Evolutionary conservation across 805 yeast species (phyloP).

Genomic region (Sugiyamaella chiloensis): DNA sequence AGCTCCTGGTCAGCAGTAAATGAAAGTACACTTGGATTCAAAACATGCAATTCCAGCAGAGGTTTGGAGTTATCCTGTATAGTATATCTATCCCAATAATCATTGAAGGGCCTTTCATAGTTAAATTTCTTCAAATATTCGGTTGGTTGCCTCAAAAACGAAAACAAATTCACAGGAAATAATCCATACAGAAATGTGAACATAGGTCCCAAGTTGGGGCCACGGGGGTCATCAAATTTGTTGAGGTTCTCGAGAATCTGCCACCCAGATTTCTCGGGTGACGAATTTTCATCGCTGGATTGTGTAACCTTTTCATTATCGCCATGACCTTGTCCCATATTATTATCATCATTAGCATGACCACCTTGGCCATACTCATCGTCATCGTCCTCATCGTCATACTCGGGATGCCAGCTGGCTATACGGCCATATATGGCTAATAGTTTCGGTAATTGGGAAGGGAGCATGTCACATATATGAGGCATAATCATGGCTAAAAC

Average conservation of each 20-base stretch:
- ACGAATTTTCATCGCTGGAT: slow-evolving; percentile 1
- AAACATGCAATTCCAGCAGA: slow-evolving; percentile 36
- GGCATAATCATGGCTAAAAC: slow-evolving; percentile 46
- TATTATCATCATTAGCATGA: slow-evolving; percentile 6
- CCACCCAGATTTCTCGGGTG: neutral
- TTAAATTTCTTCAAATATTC: slow-evolving; percentile 32
- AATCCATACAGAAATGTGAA: slow-evolving; percentile 54
- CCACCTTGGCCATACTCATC: slow-evolving; percentile 11
- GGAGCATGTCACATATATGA: slow-evolving; percentile 39
- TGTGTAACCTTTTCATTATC: neutral
- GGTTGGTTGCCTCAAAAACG: slow-evolving; percentile 43
- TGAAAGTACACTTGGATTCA: slow-evolving; percentile 50
- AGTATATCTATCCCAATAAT: slow-evolving; percentile 37
- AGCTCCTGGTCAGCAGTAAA: slow-evolving; percentile 38
- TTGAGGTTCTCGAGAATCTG: slow-evolving; percentile 20
- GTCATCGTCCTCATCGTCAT: slow-evolving; percentile 15
- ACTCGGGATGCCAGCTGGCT: slow-evolving; percentile 29
- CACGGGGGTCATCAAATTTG: slow-evolving; percentile 17
- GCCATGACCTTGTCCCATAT: neutral
- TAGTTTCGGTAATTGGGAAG: slow-evolving; percentile 38
- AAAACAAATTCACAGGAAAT: slow-evolving; percentile 49
- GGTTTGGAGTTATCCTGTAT: slow-evolving; percentile 31
- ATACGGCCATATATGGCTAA: slow-evolving; percentile 46
- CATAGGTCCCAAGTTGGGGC: slow-evolving; percentile 36
- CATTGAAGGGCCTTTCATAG: slow-evolving; percentile 23